Evolutionary conservation across 164 flowering plant genomes (phyloP).

Genomic region (Paratinospora sagittata): DNA sequence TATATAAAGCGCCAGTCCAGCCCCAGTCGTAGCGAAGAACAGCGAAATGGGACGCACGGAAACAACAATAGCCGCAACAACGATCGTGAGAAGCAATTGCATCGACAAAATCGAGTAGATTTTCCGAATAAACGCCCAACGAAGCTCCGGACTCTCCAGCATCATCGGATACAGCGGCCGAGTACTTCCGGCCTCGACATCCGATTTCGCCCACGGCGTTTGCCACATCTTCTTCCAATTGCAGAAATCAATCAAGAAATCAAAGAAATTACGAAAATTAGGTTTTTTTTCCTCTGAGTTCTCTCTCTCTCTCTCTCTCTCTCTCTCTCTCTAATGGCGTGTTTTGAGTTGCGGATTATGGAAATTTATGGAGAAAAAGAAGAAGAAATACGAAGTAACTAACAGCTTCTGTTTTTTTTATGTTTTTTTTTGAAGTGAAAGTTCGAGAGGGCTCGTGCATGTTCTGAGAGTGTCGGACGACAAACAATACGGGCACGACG

Average conservation of each 20-base stretch:
- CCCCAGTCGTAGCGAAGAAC: constrained; percentile 34
- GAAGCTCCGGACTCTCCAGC: constrained; percentile 58
- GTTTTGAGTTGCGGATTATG: neutral
- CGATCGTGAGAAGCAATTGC: constrained; percentile 61
- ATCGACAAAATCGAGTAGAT: constrained; percentile 46
- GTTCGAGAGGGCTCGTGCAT: constrained; percentile 1
- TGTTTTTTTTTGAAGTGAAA: neutral
- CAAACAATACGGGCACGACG: neutral
- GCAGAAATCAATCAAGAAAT: too few species aligned
- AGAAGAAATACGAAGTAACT: neutral
- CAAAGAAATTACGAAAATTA: too few species aligned
- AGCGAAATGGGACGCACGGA: constrained; percentile 30
- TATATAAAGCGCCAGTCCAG: constrained; percentile 48
- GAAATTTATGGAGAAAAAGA: neutral
- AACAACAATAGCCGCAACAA: constrained; percentile 52
- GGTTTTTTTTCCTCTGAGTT: too few species aligned
- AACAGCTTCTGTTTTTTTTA: neutral
- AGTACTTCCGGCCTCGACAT: constrained; percentile 39
- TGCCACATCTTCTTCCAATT: constrained; percentile 22
- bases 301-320: too few species aligned
- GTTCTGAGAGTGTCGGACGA: neutral
- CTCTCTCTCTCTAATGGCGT: too few species aligned
- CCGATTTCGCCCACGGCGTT: constrained; percentile 23
- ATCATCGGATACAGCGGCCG: constrained; percentile 51
- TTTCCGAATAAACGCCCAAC: constrained; percentile 80